A percentile compares a stretch with the other conserved stretches of the same genome.
Evolutionary conservation across 257 asterid species (phyloP).

Genomic region (Marsdenia floribunda): DNA sequence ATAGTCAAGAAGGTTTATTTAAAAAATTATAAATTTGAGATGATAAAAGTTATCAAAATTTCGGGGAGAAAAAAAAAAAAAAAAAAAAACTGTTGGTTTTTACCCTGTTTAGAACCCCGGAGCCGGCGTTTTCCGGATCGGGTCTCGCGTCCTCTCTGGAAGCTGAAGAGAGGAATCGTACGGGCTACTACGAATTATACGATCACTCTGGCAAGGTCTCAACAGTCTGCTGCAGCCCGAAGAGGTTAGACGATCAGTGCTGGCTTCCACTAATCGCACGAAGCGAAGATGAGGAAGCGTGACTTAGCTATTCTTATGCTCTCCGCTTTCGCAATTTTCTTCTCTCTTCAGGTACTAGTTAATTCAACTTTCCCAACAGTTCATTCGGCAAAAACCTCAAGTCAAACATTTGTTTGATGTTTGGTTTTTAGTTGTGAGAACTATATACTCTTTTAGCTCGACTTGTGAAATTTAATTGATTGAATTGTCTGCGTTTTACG

Average conservation of each 20-base stretch:
- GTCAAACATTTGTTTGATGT: slow-evolving; percentile 7
- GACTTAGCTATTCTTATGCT: slow-evolving; percentile 92
- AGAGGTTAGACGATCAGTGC: background rate
- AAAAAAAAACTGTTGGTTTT: background rate
- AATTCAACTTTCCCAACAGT: background rate
- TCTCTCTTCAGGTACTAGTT: slow-evolving; percentile 78
- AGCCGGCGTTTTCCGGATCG: background rate
- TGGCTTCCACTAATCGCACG: background rate
- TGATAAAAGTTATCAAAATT: too few relatives aligned
- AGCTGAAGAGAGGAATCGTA: background rate
- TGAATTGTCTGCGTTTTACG: background rate
- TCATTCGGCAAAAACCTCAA: slow-evolving; percentile 8
- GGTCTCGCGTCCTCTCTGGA: background rate
- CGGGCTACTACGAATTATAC: too few relatives aligned
- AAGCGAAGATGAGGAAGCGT: slow-evolving; percentile 74
- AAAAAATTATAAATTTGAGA: too few relatives aligned
- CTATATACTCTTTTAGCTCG: background rate
- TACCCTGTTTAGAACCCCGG: background rate
- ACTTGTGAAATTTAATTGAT: background rate
- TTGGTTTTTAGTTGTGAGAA: background rate
- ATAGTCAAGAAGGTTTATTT: too few relatives aligned
- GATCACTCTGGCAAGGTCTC: background rate
- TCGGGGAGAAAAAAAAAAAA: background rate
- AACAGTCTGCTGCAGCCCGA: background rate
- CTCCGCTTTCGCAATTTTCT: slow-evolving; percentile 96